These are phyloP conservation scores for Lachancea waltii DNA, from an alignment of 805 yeast species.

Conservation along the genomic window DNA sequence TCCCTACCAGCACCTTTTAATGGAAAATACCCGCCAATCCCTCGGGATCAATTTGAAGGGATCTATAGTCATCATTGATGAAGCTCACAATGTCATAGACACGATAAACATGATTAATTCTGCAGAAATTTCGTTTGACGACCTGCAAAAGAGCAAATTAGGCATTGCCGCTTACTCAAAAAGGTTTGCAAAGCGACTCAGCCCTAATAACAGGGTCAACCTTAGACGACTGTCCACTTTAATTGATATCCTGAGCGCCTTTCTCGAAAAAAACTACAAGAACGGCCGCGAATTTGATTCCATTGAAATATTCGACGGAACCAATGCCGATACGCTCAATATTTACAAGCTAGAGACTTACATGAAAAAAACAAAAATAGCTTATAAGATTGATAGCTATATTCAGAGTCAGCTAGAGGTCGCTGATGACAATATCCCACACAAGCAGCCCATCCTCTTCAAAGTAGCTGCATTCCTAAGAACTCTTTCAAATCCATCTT, in stretches of 20 bases:
- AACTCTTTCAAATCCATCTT: constrained; percentile 63
- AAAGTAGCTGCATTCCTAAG: constrained; percentile 58
- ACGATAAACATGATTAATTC: constrained; percentile 68
- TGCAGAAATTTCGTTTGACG: constrained; percentile 44
- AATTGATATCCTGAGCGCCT: constrained; percentile 44
- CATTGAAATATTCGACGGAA: constrained; percentile 47
- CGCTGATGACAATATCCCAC: constrained; percentile 4
- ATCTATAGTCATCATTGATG: constrained; percentile 77
- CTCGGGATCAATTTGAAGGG: constrained; percentile 53
- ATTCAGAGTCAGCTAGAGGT: constrained; percentile 24
- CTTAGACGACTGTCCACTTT: constrained; percentile 57
- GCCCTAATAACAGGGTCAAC: constrained; percentile 65
- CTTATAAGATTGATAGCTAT: constrained; percentile 75
- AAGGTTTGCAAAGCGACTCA: constrained; percentile 59
- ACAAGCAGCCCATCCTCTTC: constrained; percentile 50
- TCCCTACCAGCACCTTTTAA: constrained; percentile 70
- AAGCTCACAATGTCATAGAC: constrained; percentile 85
- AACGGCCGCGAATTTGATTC: constrained; percentile 49
- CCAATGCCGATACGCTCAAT: constrained; percentile 66
- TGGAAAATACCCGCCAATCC: constrained; percentile 56
- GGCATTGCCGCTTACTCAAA: constrained; percentile 50
- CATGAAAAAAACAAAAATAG: constrained; percentile 62
- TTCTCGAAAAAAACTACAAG: constrained; percentile 35
- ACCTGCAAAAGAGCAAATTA: constrained; percentile 39
- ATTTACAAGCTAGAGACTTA: constrained; percentile 60